Base-by-base conservation (phyloP, 2,329 filamentous ascomycete species). In the Mollisia scopiformis region DNA sequence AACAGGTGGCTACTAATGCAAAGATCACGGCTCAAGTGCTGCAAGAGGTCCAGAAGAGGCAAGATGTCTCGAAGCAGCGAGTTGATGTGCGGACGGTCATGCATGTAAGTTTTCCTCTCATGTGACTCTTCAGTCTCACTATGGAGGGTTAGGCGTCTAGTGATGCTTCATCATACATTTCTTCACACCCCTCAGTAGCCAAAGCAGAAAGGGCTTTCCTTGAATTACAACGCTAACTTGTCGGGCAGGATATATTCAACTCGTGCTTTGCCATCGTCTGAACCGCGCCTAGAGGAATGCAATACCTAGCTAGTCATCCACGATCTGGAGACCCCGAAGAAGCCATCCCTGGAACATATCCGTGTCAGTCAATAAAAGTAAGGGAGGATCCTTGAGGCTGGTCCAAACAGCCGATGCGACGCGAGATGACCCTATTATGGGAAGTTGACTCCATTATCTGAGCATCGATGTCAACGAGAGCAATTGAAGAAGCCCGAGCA, bases 21-120 rank as follows among this genome's bases (percentile, higher is more conserved):
- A 69, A 73, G 41, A 80, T 80, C 65, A 81, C 78, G 16, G 78
- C 77, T 0, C 75, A 79, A 63, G 78, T 82, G 14, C 69, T 82
- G 7, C 75, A 76, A 47, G 79, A 81, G 68, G 77, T 81, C 3
- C 78, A 80, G 66, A 73, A 73, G 6, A 71, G 78, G 28, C 79
- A 81, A 62, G 78, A 80, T 31, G 70, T 71, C 4, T 65, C 71
- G 56, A 77, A 76, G 62, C 65, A 72, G 28, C 70, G 79, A 19
- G 75, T 79, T 28, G 78, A 81, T 62, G 79, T 81, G 50, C 23
- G 51, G n/a, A 54, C 76, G 1, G 76, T 80, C 19, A 80, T 80
- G 78, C 77, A 80, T 53, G n/a, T n/a, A n/a, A n/a, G n/a, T n/a
- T n/a, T n/a, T n/a, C n/a, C n/a, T n/a, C n/a, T n/a, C n/a, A n/a